Evolutionary conservation across 2,329 filamentous ascomycete species (phyloP), one percentile per base, ranked within the genome.

Genomic region (Alternaria novae-zelandiae): DNA sequence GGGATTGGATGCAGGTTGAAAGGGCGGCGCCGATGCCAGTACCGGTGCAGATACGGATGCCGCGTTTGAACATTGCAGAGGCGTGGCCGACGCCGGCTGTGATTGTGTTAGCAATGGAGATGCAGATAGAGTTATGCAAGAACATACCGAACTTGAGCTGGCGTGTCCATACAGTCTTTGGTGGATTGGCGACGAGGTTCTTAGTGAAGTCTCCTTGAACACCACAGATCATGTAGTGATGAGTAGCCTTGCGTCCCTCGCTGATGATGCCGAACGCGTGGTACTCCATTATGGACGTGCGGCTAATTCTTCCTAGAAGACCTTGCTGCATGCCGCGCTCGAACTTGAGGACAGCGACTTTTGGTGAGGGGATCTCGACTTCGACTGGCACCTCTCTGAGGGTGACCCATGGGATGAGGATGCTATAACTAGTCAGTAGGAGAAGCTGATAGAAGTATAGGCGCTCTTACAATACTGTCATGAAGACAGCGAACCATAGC

Each of bases 251-350:
- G 15, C 72, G 68, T 17, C 75, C 74, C 57, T 75, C 73, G 57
- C 76, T 79, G 55, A 79, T 79, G 65, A 79, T 78, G 3, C 76
- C 76, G 51, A 79, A 79, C 8, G 76, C 76, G 50, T 79, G 76
- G 54, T 79, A 79, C 67, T 79, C 76, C 75, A 79, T 78, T 59
- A 79, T 72, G 2, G 76, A 78, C 5, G 75, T 79, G 47, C 76
- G 76, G 30, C 74, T 77, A 44, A 79, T 78, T 23, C 76, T 68
- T 32, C 74, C 76, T 11, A 79, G 56, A 3, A 79, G 71, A 25
- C 76, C 76, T 61, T 79, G 76, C 53, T 79, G 76, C 76, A 79
- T 79, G 13, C 76, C 76, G 23, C 76, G 75, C 43, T 76, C 54
- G 61, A 79, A 79, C 5, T 67, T 67, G n/a, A 79, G 57, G 12